Base-by-base conservation (phyloP, 1,284 basidiomycete species). In the Cutaneotrichosporon sp. region DNA sequence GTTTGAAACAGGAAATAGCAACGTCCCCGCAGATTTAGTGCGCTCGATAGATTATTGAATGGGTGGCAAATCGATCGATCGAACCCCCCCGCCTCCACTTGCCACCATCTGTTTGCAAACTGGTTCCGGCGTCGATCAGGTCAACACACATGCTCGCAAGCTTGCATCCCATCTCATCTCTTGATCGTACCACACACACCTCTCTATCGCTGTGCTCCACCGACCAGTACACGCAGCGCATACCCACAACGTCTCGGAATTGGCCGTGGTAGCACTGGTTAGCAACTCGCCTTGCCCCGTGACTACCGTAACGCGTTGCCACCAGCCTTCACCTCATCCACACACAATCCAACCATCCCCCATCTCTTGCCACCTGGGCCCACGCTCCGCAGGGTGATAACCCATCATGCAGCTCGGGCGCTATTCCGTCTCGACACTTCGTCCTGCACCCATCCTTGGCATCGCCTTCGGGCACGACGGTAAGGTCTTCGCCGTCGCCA, bases 401-500 rank as follows among this genome's bases (percentile, higher is more conserved):
- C 51, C 51, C 51, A 62, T 32, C 38, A 95, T 96, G 91, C 92
- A 96, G 85, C 85, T 95, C 73, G 91, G 89, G 67, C 87, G 92
- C 70, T 90, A 91, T 78, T 88, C 89, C 40, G 91, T 96, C 79
- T 88, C 89, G 69, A 85, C 92, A 42, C 89, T 90, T 91, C 71
- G 83, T 60, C 89, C 90, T 9, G 84, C 91, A 60, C 86, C 89
- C 71, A 87, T 94, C 72, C 85, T 88, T 66, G 87, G 91, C 79
- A 86, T 89, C 65, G 84, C 85, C 64, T 91, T 94, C 76, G 89
- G 61, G 18, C 51, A 87, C 31, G 88, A 90, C 72, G 89, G 86
- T 65, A 83, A 85, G 65, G 88, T 92, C 77, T 97, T 97, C 81
- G 89, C 91, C 0, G 84, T 89, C 52, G 87, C 91, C 14, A 92